A percentile compares a stretch with the other conserved stretches of the same genome.
Evolutionary conservation across 495 filamentous ascomycete species (phyloP).

Genomic region (Lasiosphaeris hirsuta): DNA sequence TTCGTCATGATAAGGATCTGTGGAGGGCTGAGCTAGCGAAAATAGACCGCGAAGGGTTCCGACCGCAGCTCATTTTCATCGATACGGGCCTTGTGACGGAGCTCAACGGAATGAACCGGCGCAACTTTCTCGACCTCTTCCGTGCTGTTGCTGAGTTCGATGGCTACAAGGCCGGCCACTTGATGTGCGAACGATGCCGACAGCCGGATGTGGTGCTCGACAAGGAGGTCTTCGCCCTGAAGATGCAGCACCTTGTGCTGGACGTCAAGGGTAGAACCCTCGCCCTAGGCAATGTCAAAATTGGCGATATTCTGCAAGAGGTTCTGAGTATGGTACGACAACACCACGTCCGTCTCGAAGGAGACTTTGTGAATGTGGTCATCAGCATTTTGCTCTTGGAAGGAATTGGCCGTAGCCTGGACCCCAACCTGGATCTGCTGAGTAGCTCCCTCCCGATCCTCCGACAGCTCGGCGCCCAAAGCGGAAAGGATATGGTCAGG

Average conservation of each 20-base stretch:
- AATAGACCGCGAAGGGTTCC: slow-evolving; percentile 87
- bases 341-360: slow-evolving; percentile 93
- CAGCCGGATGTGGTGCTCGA: slow-evolving; percentile 88
- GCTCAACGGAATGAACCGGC: slow-evolving; percentile 78
- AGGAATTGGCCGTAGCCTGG: slow-evolving; percentile 83
- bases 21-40: slow-evolving; percentile 72
- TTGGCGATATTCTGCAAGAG: slow-evolving; percentile 89
- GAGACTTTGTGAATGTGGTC: slow-evolving; percentile 98
- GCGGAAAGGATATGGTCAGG: slow-evolving; percentile 62
- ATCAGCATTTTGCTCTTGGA: slow-evolving; percentile 91
- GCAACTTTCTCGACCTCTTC: slow-evolving; percentile 95
- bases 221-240: slow-evolving; percentile 82
- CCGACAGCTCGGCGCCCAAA: slow-evolving; percentile 77
- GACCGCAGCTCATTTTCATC: slow-evolving; percentile 95
- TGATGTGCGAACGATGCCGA: slow-evolving; percentile 94
- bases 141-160: slow-evolving; percentile 95
- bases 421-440: slow-evolving; percentile 85
- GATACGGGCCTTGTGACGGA: slow-evolving; percentile 96
- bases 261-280: slow-evolving; percentile 86
- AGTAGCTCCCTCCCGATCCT: slow-evolving; percentile 86
- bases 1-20: slow-evolving; percentile 53
- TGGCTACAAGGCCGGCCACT: slow-evolving; percentile 87
- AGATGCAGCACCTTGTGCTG: slow-evolving; percentile 94
- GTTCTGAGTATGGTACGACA: slow-evolving; percentile 87
- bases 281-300: slow-evolving; percentile 90